Base-by-base conservation (phyloP, 1,284 basidiomycete genomes). In the Inonotus hispidus region DNA sequence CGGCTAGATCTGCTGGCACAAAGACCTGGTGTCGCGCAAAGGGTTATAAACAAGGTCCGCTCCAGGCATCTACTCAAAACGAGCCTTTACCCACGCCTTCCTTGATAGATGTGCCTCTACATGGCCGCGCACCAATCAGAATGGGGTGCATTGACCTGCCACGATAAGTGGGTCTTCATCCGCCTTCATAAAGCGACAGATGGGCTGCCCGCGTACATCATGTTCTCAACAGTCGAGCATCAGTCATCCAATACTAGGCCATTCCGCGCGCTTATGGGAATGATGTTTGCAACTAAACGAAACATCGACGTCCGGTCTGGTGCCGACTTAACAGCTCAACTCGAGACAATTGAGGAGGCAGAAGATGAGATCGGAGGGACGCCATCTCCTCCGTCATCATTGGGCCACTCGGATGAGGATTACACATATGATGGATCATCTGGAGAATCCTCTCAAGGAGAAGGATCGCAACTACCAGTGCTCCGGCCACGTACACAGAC, bases 141-240 rank as follows among this genome's bases (percentile, higher is more conserved):
- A 8, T 53, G 50, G 50, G n/a, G 21, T 27, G 50, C 50, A 19
- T 53, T 53, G 50, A 53, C 50, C 25, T 53, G 50, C 50, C 27
- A 53, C 8, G 27, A 23, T n/a, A 53, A 19, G 13, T 53, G 50
- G 50, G 10, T 45, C 21, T 45, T 45, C 41, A n/a, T 45, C 5
- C 41, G 41, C 5, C 41, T 45, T 45, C 41, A 45, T 14, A n/a
- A 21, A 16, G 41, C 16, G 4, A 4, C 14, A 21, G 21, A 45
- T 16, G 16, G 3, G 14, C 14, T 3, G 3, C 41, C 41, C 4
- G 21, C 50, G 27, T 53, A 53, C 29, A 53, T 53, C 50, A 53
- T 23, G 8, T 53, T 23, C 16, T 53, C 50, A 14, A 29, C 25
- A n/a, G 50, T 53, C 21, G 50, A 53, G 27, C 13, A 3, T 8